A percentile compares a stretch with the other conserved stretches of the same genome.
Evolutionary conservation across 257 asterid genomes (phyloP).

Genomic region (Voacanga thouarsii): DNA sequence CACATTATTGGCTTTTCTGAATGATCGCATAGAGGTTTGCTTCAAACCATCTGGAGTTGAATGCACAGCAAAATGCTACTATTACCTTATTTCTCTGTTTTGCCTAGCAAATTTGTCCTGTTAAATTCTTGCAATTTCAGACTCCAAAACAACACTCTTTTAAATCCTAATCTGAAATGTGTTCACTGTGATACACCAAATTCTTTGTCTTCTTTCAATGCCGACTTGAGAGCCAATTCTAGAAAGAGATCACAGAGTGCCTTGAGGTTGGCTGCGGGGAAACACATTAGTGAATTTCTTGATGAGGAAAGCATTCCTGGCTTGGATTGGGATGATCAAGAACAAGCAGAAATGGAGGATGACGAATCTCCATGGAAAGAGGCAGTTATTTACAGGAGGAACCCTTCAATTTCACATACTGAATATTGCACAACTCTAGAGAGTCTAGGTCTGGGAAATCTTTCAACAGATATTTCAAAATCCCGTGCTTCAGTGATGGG

Average conservation of each 20-base stretch:
- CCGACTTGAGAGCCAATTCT: background rate
- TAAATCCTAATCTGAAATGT: background rate
- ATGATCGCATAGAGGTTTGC: background rate
- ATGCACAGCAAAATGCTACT: constrained; percentile 8
- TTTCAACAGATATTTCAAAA: constrained; percentile 60
- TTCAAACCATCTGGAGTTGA: background rate
- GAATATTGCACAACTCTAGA: constrained; percentile 88
- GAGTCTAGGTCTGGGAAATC: constrained; percentile 68
- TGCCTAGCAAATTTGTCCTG: background rate
- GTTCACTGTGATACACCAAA: background rate
- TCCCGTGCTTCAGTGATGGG: constrained; percentile 83
- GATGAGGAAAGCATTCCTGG: constrained; percentile 15
- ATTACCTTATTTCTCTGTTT: background rate
- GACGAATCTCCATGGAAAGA: constrained; percentile 77
- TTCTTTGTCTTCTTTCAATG: background rate
- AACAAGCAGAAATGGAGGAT: constrained; percentile 21
- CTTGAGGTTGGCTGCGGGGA: constrained; percentile 17
- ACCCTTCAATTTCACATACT: constrained; percentile 56
- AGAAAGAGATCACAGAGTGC: background rate
- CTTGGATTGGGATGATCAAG: constrained; percentile 28
- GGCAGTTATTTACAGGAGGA: constrained; percentile 61
- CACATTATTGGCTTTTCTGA: background rate
- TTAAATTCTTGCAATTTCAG: background rate
- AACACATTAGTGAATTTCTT: constrained; percentile 7
- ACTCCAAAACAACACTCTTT: constrained; percentile 5